Conservation (phyloP, 2,329 filamentous ascomycete species). For the Trichophyton simii region DNA sequence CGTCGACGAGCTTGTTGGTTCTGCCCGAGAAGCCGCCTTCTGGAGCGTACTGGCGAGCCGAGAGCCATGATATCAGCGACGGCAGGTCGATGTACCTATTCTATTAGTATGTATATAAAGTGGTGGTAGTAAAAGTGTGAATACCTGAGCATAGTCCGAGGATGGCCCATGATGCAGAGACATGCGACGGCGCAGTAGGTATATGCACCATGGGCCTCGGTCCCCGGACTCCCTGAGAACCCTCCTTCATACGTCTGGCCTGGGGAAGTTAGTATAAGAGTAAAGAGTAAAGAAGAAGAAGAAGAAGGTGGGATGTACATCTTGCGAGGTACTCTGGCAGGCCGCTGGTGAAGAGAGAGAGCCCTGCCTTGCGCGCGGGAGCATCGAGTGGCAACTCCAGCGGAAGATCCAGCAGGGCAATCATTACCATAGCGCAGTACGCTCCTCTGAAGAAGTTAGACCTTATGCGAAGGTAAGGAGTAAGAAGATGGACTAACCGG, state of each 20-base stretch:
- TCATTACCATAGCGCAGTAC: slow-evolving; percentile 77
- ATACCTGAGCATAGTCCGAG: slow-evolving; percentile 62
- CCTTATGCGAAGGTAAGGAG: neutral
- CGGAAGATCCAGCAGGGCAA: slow-evolving; percentile 73
- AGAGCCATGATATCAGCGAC: slow-evolving; percentile 73
- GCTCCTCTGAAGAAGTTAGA: slow-evolving; percentile 43
- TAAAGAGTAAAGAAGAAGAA: no score
- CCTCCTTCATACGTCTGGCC: slow-evolving; percentile 93
- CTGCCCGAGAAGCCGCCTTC: slow-evolving; percentile 89
- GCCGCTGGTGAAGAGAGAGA: slow-evolving; percentile 55
- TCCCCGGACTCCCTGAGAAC: slow-evolving; percentile 70
- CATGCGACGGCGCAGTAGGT: slow-evolving; percentile 88
- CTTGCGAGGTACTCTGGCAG: slow-evolving; percentile 67
- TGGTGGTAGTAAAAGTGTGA: slow-evolving; percentile 14
- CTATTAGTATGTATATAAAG: slow-evolving; percentile 11
- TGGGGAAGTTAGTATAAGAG: slow-evolving; percentile 22
- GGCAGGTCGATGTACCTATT: slow-evolving; percentile 69
- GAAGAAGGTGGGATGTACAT: slow-evolving; percentile 44
- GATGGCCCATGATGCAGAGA: slow-evolving; percentile 71
- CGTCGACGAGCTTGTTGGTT: slow-evolving; percentile 95
- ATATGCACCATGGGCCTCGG: slow-evolving; percentile 92
- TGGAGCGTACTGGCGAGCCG: slow-evolving; percentile 73
- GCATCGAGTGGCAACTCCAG: slow-evolving; percentile 63
- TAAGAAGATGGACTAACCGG: slow-evolving; percentile 45
- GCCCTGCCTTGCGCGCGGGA: slow-evolving; percentile 50